Base-by-base conservation (phyloP, 2,329 filamentous ascomycete genomes). In the Colletotrichum viniferum region DNA sequence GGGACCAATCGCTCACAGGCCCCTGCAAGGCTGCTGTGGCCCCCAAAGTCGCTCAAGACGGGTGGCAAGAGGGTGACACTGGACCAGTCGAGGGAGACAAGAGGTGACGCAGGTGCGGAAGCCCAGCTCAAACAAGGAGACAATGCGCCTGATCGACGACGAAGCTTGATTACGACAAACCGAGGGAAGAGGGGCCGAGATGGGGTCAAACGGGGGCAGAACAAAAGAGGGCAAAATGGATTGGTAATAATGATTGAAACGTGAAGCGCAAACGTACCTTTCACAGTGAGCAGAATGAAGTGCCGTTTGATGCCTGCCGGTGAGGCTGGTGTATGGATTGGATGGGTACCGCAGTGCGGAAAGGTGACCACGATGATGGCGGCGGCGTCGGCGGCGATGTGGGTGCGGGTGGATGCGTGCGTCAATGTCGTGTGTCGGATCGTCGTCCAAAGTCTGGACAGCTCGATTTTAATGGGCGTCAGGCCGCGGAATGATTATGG, bases 371-470 rank as follows among this genome's bases (percentile, higher is more conserved):
- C 36, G 21, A 65, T 38, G 61, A 28, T 56, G 68, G 21, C 30
- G 55, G 32, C 65, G 34, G 55, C 34, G 34, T 36, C 52, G 63
- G 69, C 69, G 56, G 43, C 38, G 64, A 30, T 62, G 65, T 73
- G 71, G 71, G 56, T 61, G 21, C 24, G 32, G 13, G 67, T 71
- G 71, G 67, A 71, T 74, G 60, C 28, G 16, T 52, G 34, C 61
- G 67, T 65, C 60, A 21, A 36, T n/a, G 60, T 73, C 71, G 60
- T 58, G 60, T 74, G 48, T 71, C 36, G 61, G 61, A 74, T 66
- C 72, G 68, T 74, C 72, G 68, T 74, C 72, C 68, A 71, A 74
- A 65, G 68, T 64, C 66, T 24, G 60, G 65, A 26, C 26, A 24
- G 43, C 52, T 68, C 55, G 52, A 68, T 68, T 58, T 58, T 68